Percentiles rank a stretch among this genome's conserved stretches.
phyloP scores from a whole-genome alignment of 345 rosid species.

The Lumnitzera racemosa region DNA sequence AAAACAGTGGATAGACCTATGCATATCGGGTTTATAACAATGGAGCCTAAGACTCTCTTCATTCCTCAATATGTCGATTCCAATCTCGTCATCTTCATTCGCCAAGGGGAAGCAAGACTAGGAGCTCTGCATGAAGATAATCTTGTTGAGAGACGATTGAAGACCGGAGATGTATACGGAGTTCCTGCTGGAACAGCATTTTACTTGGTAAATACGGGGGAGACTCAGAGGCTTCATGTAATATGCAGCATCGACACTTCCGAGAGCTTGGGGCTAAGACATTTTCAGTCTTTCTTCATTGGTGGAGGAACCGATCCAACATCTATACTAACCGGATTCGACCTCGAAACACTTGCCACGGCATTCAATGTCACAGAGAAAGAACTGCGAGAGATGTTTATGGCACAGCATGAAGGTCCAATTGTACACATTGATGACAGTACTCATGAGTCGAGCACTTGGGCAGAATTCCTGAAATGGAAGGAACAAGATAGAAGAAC shows the following conservation, averaged over 20 bases:
- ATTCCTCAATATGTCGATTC: slow-evolving; percentile 84
- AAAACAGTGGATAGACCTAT: too few relatives aligned
- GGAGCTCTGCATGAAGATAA: slow-evolving; percentile 52
- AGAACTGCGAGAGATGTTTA: slow-evolving; percentile 34
- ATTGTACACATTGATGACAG: slow-evolving; percentile 40
- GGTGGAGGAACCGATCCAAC: background rate
- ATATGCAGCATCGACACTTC: slow-evolving; percentile 71
- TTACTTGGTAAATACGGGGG: slow-evolving; percentile 25
- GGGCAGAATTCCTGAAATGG: slow-evolving; percentile 14
- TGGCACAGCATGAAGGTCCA: slow-evolving; percentile 39
- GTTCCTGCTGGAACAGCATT: slow-evolving; percentile 74
- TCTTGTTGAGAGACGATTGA: slow-evolving; percentile 45
- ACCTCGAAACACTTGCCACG: slow-evolving; percentile 43
- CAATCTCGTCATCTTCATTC: slow-evolving; percentile 59
- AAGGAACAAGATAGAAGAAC: too few relatives aligned
- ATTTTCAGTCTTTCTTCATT: slow-evolving; percentile 48
- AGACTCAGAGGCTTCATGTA: slow-evolving; percentile 57
- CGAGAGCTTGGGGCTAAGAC: slow-evolving; percentile 52
- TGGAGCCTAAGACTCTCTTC: slow-evolving; percentile 41
- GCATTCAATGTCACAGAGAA: slow-evolving; percentile 61
- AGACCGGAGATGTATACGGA: slow-evolving; percentile 54
- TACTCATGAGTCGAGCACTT: slow-evolving; percentile 30
- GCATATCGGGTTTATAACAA: too few relatives aligned
- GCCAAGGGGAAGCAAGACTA: slow-evolving; percentile 73
- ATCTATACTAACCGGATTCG: slow-evolving; percentile 65